A percentile compares a stretch with the other conserved stretches of the same genome.
Conservation (phyloP, 768 basidiomycete species). For the Podaxis sp. region DNA sequence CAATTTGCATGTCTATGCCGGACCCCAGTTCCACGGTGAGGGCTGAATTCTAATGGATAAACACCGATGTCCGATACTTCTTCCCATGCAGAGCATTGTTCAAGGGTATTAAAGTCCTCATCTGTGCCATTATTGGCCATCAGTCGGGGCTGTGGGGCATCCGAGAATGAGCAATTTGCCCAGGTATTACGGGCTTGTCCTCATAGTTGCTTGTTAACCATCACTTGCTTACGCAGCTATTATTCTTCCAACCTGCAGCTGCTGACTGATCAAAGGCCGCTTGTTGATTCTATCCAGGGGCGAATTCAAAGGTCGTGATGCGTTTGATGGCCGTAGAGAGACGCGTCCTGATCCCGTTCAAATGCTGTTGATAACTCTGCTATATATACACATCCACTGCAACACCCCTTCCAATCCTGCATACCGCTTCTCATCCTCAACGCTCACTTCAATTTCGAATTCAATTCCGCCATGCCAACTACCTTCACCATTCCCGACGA, state of each 20-base stretch:
- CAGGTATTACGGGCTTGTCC: too few species aligned
- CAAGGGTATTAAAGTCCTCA: too few species aligned
- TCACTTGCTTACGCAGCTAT: too few species aligned
- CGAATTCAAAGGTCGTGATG: neutral
- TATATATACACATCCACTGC: neutral
- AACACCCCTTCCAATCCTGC: too few species aligned
- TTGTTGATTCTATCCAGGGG: neutral
- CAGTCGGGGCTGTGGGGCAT: too few species aligned
- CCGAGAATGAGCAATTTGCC: too few species aligned
- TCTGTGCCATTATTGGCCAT: too few species aligned
- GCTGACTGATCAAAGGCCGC: neutral
- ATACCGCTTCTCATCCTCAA: neutral
- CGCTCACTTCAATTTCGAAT: neutral
- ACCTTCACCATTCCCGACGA: constrained; percentile 7
- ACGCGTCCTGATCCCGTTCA: neutral
- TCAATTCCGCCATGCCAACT: neutral
- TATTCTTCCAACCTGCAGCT: neutral
- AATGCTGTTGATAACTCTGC: neutral
- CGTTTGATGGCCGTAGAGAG: neutral
- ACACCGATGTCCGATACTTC: too few species aligned
- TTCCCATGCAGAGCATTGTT: too few species aligned
- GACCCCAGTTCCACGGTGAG: too few species aligned
- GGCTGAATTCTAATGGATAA: too few species aligned
- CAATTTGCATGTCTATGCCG: neutral
- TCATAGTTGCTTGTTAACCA: too few species aligned